phyloP scores from a whole-genome alignment of 169 alveolate genomes.

The Haemoproteus tartakovskyi region DNA sequence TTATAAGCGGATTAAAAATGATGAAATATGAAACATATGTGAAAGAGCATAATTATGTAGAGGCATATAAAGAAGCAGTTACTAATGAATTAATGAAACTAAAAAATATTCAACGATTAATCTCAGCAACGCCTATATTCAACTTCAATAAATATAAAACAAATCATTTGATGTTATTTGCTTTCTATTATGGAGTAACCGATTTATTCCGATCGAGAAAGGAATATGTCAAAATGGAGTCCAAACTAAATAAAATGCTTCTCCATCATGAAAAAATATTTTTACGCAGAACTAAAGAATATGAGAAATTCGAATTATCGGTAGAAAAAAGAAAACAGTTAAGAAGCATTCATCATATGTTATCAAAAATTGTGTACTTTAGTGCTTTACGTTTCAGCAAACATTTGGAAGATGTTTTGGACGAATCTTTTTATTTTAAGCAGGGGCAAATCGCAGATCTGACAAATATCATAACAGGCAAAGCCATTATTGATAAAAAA shows the following conservation, averaged over 20 bases:
- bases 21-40: constrained; percentile 22
- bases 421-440: too few species aligned
- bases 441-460: too few species aligned
- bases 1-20: constrained; percentile 36
- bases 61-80: constrained; percentile 30
- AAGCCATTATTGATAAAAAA: too few species aligned
- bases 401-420: too few species aligned
- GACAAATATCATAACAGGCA: too few species aligned
- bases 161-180: constrained; percentile 35
- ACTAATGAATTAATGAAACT: constrained; percentile 23
- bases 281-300: constrained; percentile 13
- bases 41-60: constrained; percentile 19
- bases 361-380: constrained; percentile 40
- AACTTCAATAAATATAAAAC: constrained; percentile 20
- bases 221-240: constrained; percentile 27
- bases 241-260: constrained; percentile 16
- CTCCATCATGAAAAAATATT: constrained; percentile 11
- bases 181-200: constrained; percentile 51
- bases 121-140: constrained; percentile 42
- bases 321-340: constrained; percentile 20
- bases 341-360: constrained; percentile 16
- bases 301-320: constrained; percentile 1
- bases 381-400: constrained; percentile 30
- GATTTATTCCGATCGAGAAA: constrained; percentile 46
- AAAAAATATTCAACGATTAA: constrained; percentile 33